Base-by-base conservation (phyloP, 2,329 filamentous ascomycete species). In the Penicillium sp. region DNA sequence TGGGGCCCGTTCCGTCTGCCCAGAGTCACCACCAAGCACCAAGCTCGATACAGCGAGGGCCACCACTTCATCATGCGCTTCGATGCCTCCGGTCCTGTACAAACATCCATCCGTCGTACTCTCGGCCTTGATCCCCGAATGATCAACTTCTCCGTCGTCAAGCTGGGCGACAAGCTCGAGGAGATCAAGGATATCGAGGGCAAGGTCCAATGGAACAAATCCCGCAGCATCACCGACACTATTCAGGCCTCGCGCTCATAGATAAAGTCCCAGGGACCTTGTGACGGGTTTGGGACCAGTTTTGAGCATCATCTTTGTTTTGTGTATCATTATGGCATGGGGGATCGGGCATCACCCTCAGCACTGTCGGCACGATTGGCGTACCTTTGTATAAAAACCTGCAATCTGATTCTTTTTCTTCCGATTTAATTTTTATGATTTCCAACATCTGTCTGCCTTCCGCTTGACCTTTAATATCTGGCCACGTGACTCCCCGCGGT, bases 31-130 rank as follows among this genome's bases (percentile, higher is more conserved):
- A 86, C 85, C 57, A 87, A 87, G 69, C 87, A 95, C 74, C 91
- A 96, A 76, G 85, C 88, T 64, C 85, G 85, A 61, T 88, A 97
- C 81, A 84, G 84, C 60, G 83, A 85, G 63, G 94, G 94, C 50
- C 92, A 97, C 79, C 95, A 99, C 81, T 99, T 99, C 74, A 88
- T 95, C 68, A 89, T 99, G 88, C 89, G 94, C 65, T 99, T 96
- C 80, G 94, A 99, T 73, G 78, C 87, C 51, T 88, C 86, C 54
- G 83, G 85, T 7, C 73, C 79, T 46, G 86, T 89, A 7, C 93
- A 97, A 74, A 78, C 88, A 60, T 80, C 85, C 41, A 82, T 99
- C 38, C 82, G 87, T 56, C 81, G 81, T 55, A 93, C 89, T 16
- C 80, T 99, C 61, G 82, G 84, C 46, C 80, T 95, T 62, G 94